These are phyloP conservation scores for Annona squamosa DNA, from an alignment of 164 flowering plant genomes.

Conservation along the genomic window DNA sequence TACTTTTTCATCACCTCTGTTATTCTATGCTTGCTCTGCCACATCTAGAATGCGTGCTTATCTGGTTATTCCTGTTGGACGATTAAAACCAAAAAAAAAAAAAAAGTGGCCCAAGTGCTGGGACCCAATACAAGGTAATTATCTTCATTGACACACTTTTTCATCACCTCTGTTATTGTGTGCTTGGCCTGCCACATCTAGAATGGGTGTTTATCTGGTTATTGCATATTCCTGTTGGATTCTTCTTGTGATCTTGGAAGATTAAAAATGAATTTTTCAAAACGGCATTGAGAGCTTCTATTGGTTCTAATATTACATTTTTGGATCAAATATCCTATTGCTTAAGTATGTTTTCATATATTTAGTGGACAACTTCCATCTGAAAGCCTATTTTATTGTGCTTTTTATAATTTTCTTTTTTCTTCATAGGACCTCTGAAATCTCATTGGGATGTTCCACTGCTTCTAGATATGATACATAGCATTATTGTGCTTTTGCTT, in stretches of 20 bases:
- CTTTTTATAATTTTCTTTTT: too few relatives aligned
- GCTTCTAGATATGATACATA: too few relatives aligned
- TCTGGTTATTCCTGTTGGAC: background rate
- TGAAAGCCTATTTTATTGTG: too few relatives aligned
- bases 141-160: background rate
- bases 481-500: too few relatives aligned
- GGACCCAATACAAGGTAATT: slow-evolving; percentile 34
- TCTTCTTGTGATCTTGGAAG: background rate
- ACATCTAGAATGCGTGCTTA: background rate
- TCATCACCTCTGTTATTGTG: background rate
- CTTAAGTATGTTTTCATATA: too few relatives aligned
- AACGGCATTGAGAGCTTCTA: too few relatives aligned
- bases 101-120: slow-evolving; percentile 20
- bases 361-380: too few relatives aligned
- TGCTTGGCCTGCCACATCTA: background rate
- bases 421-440: too few relatives aligned
- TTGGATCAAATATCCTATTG: too few relatives aligned
- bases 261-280: background rate
- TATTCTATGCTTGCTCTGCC: background rate
- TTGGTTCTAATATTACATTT: too few relatives aligned
- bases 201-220: background rate
- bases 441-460: too few relatives aligned
- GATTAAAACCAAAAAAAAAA: slow-evolving; percentile 3
- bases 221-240: background rate
- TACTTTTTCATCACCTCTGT: background rate